A percentile compares a stretch with the other conserved stretches of the same genome.
phyloP scores from a whole-genome alignment of 1,139 yeast species.

The Lodderomyces theae region DNA sequence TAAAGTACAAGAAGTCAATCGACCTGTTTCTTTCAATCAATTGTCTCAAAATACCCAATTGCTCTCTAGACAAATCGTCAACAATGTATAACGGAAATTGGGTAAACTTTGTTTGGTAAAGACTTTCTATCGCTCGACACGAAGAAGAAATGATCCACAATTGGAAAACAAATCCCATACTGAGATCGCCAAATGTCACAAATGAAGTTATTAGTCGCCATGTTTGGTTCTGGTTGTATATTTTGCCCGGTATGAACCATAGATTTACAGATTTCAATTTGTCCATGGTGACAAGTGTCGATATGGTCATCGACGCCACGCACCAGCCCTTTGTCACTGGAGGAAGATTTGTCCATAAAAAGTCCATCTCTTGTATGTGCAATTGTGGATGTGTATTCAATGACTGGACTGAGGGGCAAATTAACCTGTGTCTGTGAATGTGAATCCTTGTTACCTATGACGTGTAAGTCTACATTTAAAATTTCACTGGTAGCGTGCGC shows the following conservation, averaged over 20 bases:
- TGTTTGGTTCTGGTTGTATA: constrained; percentile 25
- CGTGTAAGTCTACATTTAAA: too few species aligned
- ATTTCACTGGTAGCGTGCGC: not conserved
- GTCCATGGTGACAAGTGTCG: constrained; percentile 19
- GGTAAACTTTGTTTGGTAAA: constrained; percentile 15
- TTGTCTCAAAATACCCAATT: constrained; percentile 16
- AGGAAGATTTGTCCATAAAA: constrained; percentile 21
- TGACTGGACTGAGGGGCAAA: not conserved
- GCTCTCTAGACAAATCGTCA: constrained; percentile 17
- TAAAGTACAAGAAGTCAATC: constrained; percentile 31
- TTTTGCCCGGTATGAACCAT: constrained; percentile 24
- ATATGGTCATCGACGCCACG: constrained; percentile 19
- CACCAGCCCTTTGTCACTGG: constrained; percentile 36
- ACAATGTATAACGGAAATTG: constrained; percentile 20
- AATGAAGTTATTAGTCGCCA: constrained; percentile 41
- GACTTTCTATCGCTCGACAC: constrained; percentile 21
- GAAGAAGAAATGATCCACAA: constrained; percentile 19
- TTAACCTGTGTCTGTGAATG: not conserved
- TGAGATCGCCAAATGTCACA: constrained; percentile 30
- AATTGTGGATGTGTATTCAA: not conserved
- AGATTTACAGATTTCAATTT: constrained; percentile 17
- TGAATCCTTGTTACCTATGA: not conserved
- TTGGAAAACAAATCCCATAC: constrained; percentile 20
- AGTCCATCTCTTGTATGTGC: constrained; percentile 13
- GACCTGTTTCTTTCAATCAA: constrained; percentile 21